These are phyloP conservation scores for Zygotorulaspora chibaensis DNA, from an alignment of 805 yeast species.

Conservation along the genomic window DNA sequence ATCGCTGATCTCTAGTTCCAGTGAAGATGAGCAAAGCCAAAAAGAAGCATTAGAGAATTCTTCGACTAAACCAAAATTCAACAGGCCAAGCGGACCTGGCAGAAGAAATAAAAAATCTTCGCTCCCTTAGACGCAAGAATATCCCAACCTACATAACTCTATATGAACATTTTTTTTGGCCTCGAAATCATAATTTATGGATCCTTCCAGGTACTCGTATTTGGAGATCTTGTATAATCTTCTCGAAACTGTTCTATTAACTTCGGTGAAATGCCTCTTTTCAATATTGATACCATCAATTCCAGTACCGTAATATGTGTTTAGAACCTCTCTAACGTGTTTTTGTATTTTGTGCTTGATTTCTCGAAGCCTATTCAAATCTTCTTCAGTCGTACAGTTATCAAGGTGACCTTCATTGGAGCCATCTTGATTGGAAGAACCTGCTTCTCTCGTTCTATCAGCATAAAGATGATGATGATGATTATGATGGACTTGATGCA, in stretches of 20 bases:
- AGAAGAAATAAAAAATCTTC: conserved; percentile 37
- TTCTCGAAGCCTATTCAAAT: conserved; percentile 20
- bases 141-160: conserved; percentile 11
- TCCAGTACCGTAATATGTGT: conserved; percentile 42
- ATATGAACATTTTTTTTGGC: conserved; percentile 13
- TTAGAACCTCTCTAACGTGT: conserved; percentile 49
- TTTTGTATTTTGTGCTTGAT: conserved; percentile 57
- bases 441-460: not conserved
- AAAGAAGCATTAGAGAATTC: conserved; percentile 14
- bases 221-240: conserved; percentile 44
- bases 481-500: not conserved
- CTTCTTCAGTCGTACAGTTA: conserved; percentile 7
- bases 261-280: conserved; percentile 47
- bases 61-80: conserved; percentile 35
- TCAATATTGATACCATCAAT: conserved; percentile 22
- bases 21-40: conserved; percentile 36
- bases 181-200: conserved; percentile 15
- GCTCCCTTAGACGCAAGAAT: conserved; percentile 1
- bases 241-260: conserved; percentile 62
- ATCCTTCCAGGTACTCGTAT: conserved; percentile 13
- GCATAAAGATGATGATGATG: not conserved
- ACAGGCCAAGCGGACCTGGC: conserved; percentile 71
- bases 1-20: conserved; percentile 25
- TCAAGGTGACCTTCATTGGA: conserved; percentile 10
- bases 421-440: not conserved